Percentiles rank a stretch among this genome's conserved stretches.
These are phyloP conservation scores for Saccharomycopsis microspora DNA, from an alignment of 805 yeast species.

Conservation along the genomic window DNA sequence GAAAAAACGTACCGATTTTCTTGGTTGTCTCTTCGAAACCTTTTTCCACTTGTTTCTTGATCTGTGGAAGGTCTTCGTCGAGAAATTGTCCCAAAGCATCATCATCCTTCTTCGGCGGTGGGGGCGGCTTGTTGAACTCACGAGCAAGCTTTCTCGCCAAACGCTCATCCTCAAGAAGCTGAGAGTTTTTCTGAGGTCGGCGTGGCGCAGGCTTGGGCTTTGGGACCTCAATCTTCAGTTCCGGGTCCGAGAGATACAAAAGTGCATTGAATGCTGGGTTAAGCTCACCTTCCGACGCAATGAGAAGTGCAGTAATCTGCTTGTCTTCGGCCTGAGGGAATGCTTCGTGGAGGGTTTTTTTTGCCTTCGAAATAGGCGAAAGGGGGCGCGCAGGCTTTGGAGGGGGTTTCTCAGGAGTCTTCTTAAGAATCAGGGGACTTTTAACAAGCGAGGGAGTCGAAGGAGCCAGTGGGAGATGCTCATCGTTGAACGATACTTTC, in stretches of 20 bases:
- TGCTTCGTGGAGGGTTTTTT: conserved; percentile 64
- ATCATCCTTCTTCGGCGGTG: conserved; percentile 14
- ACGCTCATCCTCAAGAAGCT: conserved; percentile 61
- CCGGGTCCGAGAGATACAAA: conserved; percentile 67
- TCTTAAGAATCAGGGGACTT: conserved; percentile 12
- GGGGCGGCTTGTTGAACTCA: conserved; percentile 26
- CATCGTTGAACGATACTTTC: conserved; percentile 17
- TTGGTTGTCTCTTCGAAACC: conserved; percentile 74
- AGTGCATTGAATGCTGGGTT: conserved; percentile 88
- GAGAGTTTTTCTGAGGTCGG: conserved; percentile 25
- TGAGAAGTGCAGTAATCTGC: conserved; percentile 63
- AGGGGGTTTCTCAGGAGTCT: conserved; percentile 25
- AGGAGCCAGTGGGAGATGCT: conserved; percentile 18
- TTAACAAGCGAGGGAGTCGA: conserved; percentile 9
- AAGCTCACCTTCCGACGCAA: conserved; percentile 72
- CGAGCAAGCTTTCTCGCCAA: conserved; percentile 74
- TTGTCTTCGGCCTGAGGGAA: conserved; percentile 71
- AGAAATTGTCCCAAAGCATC: conserved; percentile 36
- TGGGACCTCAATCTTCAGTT: conserved; percentile 23
- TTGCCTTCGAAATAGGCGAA: conserved; percentile 43
- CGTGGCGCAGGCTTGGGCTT: conserved; percentile 15
- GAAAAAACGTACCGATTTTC: conserved; percentile 71
- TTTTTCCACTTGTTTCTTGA: conserved; percentile 56
- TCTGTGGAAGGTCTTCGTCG: conserved; percentile 42
- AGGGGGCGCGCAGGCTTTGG: conserved; percentile 49